These are phyloP conservation scores for Xerocomellus chrysenteron DNA, from an alignment of 768 basidiomycete species.

Conservation along the genomic window DNA sequence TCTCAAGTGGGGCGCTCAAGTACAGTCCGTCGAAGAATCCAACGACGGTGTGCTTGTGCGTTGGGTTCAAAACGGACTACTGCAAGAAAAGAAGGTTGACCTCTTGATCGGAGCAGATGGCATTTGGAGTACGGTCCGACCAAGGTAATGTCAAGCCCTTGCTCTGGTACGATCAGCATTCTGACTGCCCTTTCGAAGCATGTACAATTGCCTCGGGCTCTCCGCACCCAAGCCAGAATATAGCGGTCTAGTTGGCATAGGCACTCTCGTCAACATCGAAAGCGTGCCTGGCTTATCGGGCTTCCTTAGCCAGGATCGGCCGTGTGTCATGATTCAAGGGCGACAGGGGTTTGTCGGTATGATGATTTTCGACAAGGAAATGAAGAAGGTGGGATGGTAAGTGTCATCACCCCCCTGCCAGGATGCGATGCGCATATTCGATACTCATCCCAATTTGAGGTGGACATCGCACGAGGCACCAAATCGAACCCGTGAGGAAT, in stretches of 20 bases:
- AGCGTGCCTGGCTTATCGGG: slow-evolving; percentile 21
- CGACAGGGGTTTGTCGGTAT: slow-evolving; percentile 29
- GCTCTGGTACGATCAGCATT: not conserved
- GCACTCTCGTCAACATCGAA: slow-evolving; percentile 17
- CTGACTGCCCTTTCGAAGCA: slow-evolving; percentile 15
- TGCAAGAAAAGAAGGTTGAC: slow-evolving; percentile 28
- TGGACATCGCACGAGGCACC: slow-evolving; percentile 31
- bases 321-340: slow-evolving; percentile 32
- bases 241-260: slow-evolving; percentile 29
- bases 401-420: not conserved
- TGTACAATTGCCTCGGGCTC: slow-evolving; percentile 22
- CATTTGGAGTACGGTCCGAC: slow-evolving; percentile 30
- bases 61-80: slow-evolving; percentile 22
- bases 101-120: slow-evolving; percentile 33
- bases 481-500: slow-evolving; percentile 28
- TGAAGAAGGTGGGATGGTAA: slow-evolving; percentile 26
- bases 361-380: slow-evolving; percentile 24
- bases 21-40: slow-evolving; percentile 24
- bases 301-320: slow-evolving; percentile 18
- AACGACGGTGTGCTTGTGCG: slow-evolving; percentile 26
- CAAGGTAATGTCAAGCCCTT: slow-evolving; percentile 13
- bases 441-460: slow-evolving; percentile 12
- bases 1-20: slow-evolving; percentile 24
- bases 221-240: slow-evolving; percentile 25
- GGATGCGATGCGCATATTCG: not conserved